Conservation (phyloP, 2,329 filamentous ascomycete genomes). For the Aspergillus piperis region DNA sequence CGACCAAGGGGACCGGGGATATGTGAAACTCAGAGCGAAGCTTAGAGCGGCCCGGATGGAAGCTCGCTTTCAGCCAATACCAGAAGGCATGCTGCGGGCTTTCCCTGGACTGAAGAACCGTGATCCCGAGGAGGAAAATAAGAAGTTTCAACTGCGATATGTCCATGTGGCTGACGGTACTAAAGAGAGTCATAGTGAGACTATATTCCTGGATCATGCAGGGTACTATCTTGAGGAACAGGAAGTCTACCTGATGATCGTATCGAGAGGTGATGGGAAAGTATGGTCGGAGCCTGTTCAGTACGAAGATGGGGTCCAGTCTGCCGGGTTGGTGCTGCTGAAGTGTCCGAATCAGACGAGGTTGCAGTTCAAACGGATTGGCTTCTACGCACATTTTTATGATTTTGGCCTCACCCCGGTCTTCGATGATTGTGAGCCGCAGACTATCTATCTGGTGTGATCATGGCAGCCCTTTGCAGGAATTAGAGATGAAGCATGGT, state of each 20-base stretch:
- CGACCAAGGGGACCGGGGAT: neutral
- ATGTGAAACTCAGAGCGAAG: neutral
- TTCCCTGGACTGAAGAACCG: neutral
- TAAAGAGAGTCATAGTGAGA: neutral
- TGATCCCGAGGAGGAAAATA: neutral
- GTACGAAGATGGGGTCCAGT: neutral
- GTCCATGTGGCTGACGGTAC: neutral
- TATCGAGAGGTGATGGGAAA: neutral
- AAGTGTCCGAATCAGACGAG: neutral
- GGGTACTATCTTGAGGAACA: neutral
- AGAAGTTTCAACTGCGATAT: neutral
- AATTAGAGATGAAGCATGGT: too few relatives aligned
- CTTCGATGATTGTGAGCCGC: neutral
- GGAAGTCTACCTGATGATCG: neutral
- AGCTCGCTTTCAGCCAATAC: neutral
- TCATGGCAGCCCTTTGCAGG: too few relatives aligned
- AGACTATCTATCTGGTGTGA: neutral
- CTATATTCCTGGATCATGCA: neutral
- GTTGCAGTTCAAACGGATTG: neutral
- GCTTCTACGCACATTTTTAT: neutral
- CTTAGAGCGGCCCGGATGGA: neutral
- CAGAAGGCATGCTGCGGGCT: neutral
- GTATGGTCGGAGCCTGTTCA: neutral
- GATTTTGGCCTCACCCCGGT: neutral
- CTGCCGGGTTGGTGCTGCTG: neutral